A percentile compares a stretch with the other conserved stretches of the same genome.
Conservation (phyloP, 441 rosid genomes). For the Gossypium gossypioides region DNA sequence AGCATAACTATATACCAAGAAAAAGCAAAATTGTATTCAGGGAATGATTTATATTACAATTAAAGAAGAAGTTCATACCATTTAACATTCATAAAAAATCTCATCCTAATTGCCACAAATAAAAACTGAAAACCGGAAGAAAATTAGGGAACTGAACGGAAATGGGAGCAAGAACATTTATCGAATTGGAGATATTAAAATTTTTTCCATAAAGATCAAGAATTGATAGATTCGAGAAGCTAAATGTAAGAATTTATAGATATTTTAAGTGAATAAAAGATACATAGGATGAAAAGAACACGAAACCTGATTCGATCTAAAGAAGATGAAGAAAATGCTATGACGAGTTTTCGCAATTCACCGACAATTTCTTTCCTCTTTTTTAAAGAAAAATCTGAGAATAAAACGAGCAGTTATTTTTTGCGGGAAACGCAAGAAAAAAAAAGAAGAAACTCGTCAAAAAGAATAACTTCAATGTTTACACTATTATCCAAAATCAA, state of each 20-base stretch:
- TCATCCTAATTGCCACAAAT: not conserved
- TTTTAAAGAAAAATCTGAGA: not conserved
- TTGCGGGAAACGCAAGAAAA: not conserved
- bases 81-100: not conserved
- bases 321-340: not conserved
- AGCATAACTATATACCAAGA: not conserved
- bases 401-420: not conserved
- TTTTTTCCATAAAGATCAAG: too few species aligned
- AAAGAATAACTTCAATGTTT: too few species aligned
- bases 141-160: not conserved
- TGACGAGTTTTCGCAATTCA: not conserved
- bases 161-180: not conserved
- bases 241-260: not conserved
- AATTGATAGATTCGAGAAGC: not conserved
- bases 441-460: not conserved
- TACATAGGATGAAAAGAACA: not conserved
- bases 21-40: not conserved
- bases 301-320: conserved; percentile 29
- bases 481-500: too few species aligned
- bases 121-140: not conserved
- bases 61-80: not conserved
- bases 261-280: not conserved
- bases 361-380: not conserved
- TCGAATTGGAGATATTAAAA: not conserved
- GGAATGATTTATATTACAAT: not conserved